Base-by-base conservation (phyloP, 148 eudicot genomes). In the Arbutus unedo region DNA sequence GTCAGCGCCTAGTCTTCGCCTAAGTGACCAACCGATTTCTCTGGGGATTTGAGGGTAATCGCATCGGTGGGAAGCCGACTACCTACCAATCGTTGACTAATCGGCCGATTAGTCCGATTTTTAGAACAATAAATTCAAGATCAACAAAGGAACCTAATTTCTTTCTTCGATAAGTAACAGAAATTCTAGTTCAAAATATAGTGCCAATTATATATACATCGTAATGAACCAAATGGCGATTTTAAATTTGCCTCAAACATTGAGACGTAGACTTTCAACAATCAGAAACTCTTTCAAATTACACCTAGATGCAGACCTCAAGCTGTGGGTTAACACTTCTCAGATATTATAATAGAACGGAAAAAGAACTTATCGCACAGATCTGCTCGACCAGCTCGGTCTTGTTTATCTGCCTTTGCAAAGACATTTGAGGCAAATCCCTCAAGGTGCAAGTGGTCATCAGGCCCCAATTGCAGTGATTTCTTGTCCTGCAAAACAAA, bases 361-460 rank as follows among this genome's bases (percentile, higher is more conserved):
- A 31, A 15, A 81, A 25, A 77, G 55, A 68, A 77, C 54, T 21
- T 70, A 74, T 55, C 92, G 70, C 92, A 96, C 98, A 94, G 74
- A 87, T 94, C 95, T 79, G 96, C 93, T 85, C 94, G 91, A n/a
- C 98, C 98, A 43, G 96, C 98, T 67, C 98, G 88, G 86, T 96
- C 98, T 89, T 96, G 98, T 91, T 96, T 96, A 88, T 96, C 98
- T 78, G 98, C 98, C 88, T 92, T 96, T 1, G 91, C 86, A 82
- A 95, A 95, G 54, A 93, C 96, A 77, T 89, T 93, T 83, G 87
- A 87, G 47, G 97, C 93, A 88, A 95, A 95, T 57, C 98, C 98
- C 87, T 93, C 96, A 57, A 95, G 60, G 80, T 95, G 93, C 76
- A 93, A 87, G 54, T 91, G 88, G 78, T 95, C 98, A 85, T 95